Base-by-base conservation (phyloP, 176 grass and related monocot species). In the Oryza meyeriana region DNA sequence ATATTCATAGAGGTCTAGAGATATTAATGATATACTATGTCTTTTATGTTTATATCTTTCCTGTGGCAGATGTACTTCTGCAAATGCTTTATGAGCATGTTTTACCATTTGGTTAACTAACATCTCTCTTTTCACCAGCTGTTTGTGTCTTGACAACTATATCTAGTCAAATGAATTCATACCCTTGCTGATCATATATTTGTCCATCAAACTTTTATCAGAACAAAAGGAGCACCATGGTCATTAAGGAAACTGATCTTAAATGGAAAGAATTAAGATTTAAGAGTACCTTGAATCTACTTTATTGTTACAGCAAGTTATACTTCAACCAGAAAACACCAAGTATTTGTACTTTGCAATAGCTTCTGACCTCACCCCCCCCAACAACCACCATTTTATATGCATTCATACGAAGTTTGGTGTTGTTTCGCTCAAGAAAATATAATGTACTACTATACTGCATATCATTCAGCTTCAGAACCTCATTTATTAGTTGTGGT, bases 301-400 rank as follows among this genome's bases (percentile, higher is more conserved):
- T 28, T 70, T 71, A 81, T 78, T 44, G 63, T 55, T 55, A 22
- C 10, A 9, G 14, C 16, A 75, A 66, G 63, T 75, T 26, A 75
- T 29, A 65, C 31, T 38, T 57, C 17, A 41, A 17, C 40, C 12
- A 75, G 69, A 52, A 38, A 64, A 27, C 22, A 39, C 30, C 24
- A 55, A 84, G 11, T 40, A 30, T 66, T 52, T 26, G 44, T 26
- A 47, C 42, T 69, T 33, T 58, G 44, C 64, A 80, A 36, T 57
- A 66, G 78, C 12, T 80, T 35, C 14, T 80, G 57, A 69, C 31
- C 29, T 55, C 12, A 33, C 65, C 13, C 6, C 33, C 66, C n/a
- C n/a, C n/a, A n/a, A n/a, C n/a, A n/a, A n/a, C n/a, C n/a, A n/a
- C n/a, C 30, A 52, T 48, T 66, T 52, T 35, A 12, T 64, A 64